Conservation (phyloP, 768 basidiomycete species). For the Mycena vitilis region DNA sequence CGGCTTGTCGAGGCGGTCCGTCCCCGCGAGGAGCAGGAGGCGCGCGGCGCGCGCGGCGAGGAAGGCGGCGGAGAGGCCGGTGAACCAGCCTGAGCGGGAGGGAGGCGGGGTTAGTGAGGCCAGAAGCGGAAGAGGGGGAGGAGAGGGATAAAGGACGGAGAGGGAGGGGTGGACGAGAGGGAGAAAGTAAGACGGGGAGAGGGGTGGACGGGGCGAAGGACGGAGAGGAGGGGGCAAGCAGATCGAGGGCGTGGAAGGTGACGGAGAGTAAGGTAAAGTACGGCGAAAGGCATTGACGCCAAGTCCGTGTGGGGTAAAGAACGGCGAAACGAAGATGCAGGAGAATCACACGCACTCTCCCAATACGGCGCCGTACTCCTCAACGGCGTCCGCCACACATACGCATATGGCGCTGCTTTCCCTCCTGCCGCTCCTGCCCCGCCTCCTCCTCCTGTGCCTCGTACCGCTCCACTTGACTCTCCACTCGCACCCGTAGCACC, state of each 20-base stretch:
- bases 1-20: constrained; percentile 91
- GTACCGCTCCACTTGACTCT: too few species aligned
- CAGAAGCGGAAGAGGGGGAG: not conserved
- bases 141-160: not conserved
- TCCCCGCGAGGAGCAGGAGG: constrained; percentile 90
- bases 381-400: constrained; percentile 88
- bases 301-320: too few species aligned
- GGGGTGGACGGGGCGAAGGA: too few species aligned
- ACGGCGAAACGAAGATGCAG: not conserved
- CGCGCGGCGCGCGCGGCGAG: constrained; percentile 83
- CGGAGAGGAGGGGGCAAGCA: too few species aligned
- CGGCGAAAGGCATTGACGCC: too few species aligned
- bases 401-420: constrained; percentile 49
- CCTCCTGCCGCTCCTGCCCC: constrained; percentile 37
- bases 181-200: too few species aligned
- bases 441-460: constrained; percentile 27
- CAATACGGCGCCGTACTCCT: constrained; percentile 90
- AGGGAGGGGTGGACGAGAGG: not conserved
- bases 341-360: constrained; percentile 67
- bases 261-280: too few species aligned
- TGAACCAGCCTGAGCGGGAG: constrained; percentile 83
- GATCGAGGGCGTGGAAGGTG: too few species aligned
- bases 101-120: not conserved
- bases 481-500: too few species aligned
- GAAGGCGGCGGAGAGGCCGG: constrained; percentile 83